Base-by-base conservation (phyloP, 1,284 basidiomycete species). In the Bjerkandera adusta region DNA sequence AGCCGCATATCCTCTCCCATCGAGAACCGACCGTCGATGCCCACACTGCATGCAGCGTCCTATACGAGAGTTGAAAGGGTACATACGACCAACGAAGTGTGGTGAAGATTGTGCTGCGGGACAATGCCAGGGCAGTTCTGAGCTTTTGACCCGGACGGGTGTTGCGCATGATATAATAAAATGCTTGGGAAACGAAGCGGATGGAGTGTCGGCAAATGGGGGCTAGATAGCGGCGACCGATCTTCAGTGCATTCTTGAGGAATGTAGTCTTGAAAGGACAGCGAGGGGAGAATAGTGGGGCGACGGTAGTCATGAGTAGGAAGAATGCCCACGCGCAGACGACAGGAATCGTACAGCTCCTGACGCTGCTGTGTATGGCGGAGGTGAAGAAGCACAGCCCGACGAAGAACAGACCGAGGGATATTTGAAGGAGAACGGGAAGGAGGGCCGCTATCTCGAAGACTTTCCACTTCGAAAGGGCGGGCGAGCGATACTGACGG, bases 361-460 rank as follows among this genome's bases (percentile, higher is more conserved):
- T 21, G 6, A 34, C 21, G 21, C 11, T 20, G 13, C 15, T 20
- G 16, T 46, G 18, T 16, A 34, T 32, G 21, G 22, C 35, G n/a
- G 20, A 12, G 3, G 44, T 46, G 36, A 46, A 46, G 26, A 46
- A 29, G 44, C 44, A 46, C 18, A 46, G 26, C 5, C 44, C 44
- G 27, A 46, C n/a, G 36, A 46, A 36, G 21, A 46, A 46, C 26
- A 46, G 36, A 4, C 36, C 44, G 13, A 46, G 44, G 1, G 44
- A 38, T 3, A 46, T 26, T 18, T 46, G 44, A 18, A 46, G 44
- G 6, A 46, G 15, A 2, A 46, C 10, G 11, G 44, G 44, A 6
- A 46, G 22, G 3, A 29, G 10, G 13, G 44, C 36, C 7, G 44
- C 44, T 10, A 46, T 46, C 16, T 39, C 44, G 20, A 46, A 39